Conservation (phyloP, 2,329 filamentous ascomycete species). For the Cryoendolithus antarcticus region DNA sequence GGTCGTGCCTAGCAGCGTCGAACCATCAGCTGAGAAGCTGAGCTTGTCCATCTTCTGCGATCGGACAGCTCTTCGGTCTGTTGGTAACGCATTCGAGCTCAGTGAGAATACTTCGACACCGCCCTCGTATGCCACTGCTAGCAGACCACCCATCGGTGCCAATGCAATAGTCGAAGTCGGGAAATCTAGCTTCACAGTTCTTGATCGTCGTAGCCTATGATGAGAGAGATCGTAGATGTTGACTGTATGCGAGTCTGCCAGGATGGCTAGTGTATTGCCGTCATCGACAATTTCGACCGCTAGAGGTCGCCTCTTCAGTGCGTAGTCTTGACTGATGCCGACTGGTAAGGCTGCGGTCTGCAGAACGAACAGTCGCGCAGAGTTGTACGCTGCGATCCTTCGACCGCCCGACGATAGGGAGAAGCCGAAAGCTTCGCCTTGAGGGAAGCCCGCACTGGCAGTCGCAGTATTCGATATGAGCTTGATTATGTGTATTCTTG, state of each 20-base stretch:
- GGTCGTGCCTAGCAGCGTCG: constrained; percentile 25
- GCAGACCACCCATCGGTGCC: constrained; percentile 64
- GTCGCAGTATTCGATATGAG: constrained; percentile 74
- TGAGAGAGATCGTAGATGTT: constrained; percentile 63
- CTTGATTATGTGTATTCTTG: constrained; percentile 47
- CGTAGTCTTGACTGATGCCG: constrained; percentile 57
- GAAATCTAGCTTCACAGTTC: constrained; percentile 65
- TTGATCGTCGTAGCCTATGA: constrained; percentile 50
- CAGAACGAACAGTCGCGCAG: constrained; percentile 69
- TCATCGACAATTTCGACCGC: constrained; percentile 69
- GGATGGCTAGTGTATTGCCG: constrained; percentile 60
- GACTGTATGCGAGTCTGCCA: constrained; percentile 71
- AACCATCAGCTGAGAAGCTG: constrained; percentile 25
- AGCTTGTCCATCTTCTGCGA: constrained; percentile 24
- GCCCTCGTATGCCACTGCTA: constrained; percentile 78
- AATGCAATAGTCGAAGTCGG: constrained; percentile 66
- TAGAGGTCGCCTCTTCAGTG: constrained; percentile 62
- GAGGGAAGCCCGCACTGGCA: constrained; percentile 57
- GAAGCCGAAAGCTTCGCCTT: constrained; percentile 67
- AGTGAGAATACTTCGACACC: constrained; percentile 77
- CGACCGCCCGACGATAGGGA: constrained; percentile 64
- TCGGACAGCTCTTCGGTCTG: constrained; percentile 24
- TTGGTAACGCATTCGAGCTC: constrained; percentile 40
- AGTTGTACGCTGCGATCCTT: constrained; percentile 69
- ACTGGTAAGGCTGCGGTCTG: constrained; percentile 51